Base-by-base conservation (phyloP, 371 early-diverging fungal species). In the Saksenaea oblongispora region DNA sequence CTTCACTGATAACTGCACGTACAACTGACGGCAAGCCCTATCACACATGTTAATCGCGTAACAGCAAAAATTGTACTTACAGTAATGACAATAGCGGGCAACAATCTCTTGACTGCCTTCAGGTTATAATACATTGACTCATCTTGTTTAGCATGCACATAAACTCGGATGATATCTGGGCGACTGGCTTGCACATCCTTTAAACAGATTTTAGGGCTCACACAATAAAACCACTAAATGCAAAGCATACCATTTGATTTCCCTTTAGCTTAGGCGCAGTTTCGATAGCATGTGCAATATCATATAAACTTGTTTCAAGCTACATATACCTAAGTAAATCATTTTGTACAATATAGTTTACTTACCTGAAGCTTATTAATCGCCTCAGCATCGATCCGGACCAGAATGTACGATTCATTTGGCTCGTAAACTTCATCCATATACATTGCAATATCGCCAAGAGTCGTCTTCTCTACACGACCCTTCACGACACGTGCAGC, bases 401-500 rank as follows among this genome's bases (percentile, higher is more conserved):
- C 76, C 35, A 86, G 76, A 36, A 98, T 84, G 64, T 84, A 91
- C 67, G 92, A 89, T 47, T 91, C 89, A 42, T 89, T 77, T 1
- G 85, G 83, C 34, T 86, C 84, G 67, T 95, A 91, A 1, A 96
- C 91, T 64, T 95, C 95, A 59, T 97, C 92, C 69, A 99, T 91
- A 69, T 88, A 96, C 76, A 93, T 92, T 17, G 94, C 90, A 66
- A 98, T 74, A 62, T 98, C 98, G 34, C 92, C 92, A 54, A 99
- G 70, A 18, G 84, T 79, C 0, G 97, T 96, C 76, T 90, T 92
- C 69, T 97, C 96, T 5, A 98, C 83, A 62, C 97, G 89, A 11
- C 94, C 98, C 80, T 98, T 98, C 53, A 97, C 96, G 17, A 96
- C 94, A 58, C 97, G 90, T 5, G 97, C 96, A 0, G 94, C 86